Conservation (phyloP, 2,329 filamentous ascomycete genomes). For the Colletotrichum noveboracense region DNA sequence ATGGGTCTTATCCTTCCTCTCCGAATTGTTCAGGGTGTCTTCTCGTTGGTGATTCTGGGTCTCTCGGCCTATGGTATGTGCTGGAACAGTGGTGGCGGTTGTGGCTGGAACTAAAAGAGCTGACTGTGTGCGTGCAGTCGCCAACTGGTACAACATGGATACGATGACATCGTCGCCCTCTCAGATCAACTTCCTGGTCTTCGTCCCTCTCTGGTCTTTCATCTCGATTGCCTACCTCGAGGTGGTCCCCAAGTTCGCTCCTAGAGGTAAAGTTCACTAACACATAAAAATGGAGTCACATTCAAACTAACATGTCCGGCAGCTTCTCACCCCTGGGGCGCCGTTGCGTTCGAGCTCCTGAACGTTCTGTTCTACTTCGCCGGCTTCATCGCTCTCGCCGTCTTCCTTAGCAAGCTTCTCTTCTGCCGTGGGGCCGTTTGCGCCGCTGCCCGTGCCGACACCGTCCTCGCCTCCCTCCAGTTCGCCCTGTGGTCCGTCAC, state of each 20-base stretch:
- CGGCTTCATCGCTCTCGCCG: slow-evolving; percentile 63
- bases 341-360: slow-evolving; percentile 53
- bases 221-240: slow-evolving; percentile 61
- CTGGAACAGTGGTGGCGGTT: not conserved
- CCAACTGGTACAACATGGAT: slow-evolving; percentile 63
- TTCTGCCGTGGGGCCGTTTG: slow-evolving; percentile 65
- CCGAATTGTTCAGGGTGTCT: slow-evolving; percentile 49
- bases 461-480: slow-evolving; percentile 58
- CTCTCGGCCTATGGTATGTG: slow-evolving; percentile 56
- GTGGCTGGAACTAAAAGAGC: not conserved
- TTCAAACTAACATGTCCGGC: not conserved
- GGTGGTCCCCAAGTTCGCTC: slow-evolving; percentile 49
- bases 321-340: slow-evolving; percentile 54
- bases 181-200: slow-evolving; percentile 64
- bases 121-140: slow-evolving; percentile 45
- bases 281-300: no score
- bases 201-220: slow-evolving; percentile 58
- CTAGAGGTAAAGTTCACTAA: slow-evolving; percentile 38
- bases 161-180: slow-evolving; percentile 60
- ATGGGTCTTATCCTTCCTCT: slow-evolving; percentile 50
- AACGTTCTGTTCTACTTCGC: slow-evolving; percentile 64
- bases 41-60: slow-evolving; percentile 51
- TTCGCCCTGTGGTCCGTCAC: slow-evolving; percentile 60
- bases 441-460: slow-evolving; percentile 56
- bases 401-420: slow-evolving; percentile 59